Base-by-base conservation (phyloP, 495 filamentous ascomycete genomes). In the Sordaria brevicollis region DNA sequence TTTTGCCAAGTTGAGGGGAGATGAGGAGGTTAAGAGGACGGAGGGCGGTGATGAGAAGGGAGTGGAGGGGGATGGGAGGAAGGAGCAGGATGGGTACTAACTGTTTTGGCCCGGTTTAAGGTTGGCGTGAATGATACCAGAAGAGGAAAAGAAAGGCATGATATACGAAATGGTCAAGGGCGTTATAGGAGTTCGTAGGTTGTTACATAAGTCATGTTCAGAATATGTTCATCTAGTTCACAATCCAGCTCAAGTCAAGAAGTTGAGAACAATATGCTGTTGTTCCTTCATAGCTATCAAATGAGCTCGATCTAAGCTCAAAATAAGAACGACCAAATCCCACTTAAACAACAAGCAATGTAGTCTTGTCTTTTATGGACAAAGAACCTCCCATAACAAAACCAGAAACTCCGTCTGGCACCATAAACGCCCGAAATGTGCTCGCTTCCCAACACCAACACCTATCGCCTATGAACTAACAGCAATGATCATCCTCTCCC, bases 1-100 rank as follows among this genome's bases (percentile, higher is more conserved):
- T 81, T 98, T 98, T 86, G 95, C 93, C 68, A 93, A 93, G 79
- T 77, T 99, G 72, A 85, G 95, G 70, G 95, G 94, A 65, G 95
- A 97, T 82, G 91, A 92, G 29, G 75, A 83, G 75, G 86, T 78
- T 19, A 84, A 83, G 33, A 80, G 79, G 65, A 82, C n/a, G n/a
- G n/a, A n/a, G n/a, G n/a, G 84, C 25, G 85, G 81, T 9, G 82
- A 80, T 33, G 82, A 84, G 43, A 81, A 76, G 17, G 82, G 80
- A 0, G 81, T 71, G 36, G 78, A 72, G 17, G 81, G 77, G 15
- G 86, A 84, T 74, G 74, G 77, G 29, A 82, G 87, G 66, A 81
- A 78, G 75, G 88, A 90, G 76, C 87, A 91, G 77, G 85, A 83
- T 70, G 89, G 89, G 21, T 86, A 86, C 73, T 86, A 68, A 80